A percentile compares a stretch with the other conserved stretches of the same genome.
Evolutionary conservation across 2,329 filamentous ascomycete genomes (phyloP).

Genomic region (Stagonosporopsis chrysanthemi): DNA sequence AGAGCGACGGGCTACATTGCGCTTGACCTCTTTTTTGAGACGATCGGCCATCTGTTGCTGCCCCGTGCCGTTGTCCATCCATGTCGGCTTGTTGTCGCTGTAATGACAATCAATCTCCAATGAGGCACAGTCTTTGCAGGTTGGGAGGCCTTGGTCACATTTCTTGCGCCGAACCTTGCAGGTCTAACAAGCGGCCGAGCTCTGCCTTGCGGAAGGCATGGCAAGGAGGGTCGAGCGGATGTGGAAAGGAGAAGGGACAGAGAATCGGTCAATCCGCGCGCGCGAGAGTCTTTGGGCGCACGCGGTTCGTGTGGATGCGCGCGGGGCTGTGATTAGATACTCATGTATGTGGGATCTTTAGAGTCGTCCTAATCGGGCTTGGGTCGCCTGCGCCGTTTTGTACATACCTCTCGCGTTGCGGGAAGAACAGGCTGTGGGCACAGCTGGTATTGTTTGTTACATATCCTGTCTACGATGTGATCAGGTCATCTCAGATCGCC

Average conservation of each 20-base stretch:
- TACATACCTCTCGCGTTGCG: too few species aligned
- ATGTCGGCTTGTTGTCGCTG: constrained; percentile 52
- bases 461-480: too few species aligned
- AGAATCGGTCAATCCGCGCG: neutral
- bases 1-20: constrained; percentile 57
- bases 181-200: constrained; percentile 60
- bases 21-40: constrained; percentile 66
- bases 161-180: constrained; percentile 69
- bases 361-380: too few species aligned
- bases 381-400: too few species aligned
- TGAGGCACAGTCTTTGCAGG: constrained; percentile 59
- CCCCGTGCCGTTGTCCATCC: constrained; percentile 40
- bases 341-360: too few species aligned
- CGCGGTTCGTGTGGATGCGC: too few species aligned
- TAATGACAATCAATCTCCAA: constrained; percentile 67
- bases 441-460: too few species aligned
- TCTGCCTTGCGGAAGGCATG: neutral
- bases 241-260: neutral
- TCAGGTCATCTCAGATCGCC: too few species aligned
- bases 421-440: too few species aligned
- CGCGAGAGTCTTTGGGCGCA: neutral
- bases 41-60: constrained; percentile 62
- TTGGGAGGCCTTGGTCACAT: constrained; percentile 63
- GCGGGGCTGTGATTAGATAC: too few species aligned
- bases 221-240: neutral